phyloP scores from a whole-genome alignment of 306 rosid genomes.

The Benincasa hispida region DNA sequence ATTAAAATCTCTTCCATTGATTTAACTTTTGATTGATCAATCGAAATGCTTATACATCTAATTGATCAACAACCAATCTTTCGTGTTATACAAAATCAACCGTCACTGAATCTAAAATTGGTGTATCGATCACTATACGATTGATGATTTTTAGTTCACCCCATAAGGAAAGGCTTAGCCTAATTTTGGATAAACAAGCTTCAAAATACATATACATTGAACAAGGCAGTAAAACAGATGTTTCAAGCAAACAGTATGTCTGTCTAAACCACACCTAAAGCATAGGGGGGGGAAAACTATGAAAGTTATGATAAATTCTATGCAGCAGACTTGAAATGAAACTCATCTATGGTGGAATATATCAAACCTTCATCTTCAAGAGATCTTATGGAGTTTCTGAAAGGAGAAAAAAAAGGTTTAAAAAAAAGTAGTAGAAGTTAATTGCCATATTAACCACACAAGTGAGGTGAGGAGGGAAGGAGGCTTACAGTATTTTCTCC shows the following conservation, averaged over 20 bases:
- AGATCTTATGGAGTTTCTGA: conserved; percentile 57
- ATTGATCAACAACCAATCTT: not conserved
- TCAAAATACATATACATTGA: not conserved
- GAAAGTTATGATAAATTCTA: not conserved
- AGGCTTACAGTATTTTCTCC: conserved; percentile 58
- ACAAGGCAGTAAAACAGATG: not conserved
- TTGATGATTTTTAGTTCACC: not conserved
- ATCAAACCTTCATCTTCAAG: conserved; percentile 75
- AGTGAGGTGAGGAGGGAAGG: not conserved
- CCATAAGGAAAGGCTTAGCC: not conserved
- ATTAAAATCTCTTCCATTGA: not conserved
- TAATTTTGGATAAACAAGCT: not conserved
- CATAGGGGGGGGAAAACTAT: not conserved
- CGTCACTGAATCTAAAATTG: not conserved
- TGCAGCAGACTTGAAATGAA: conserved; percentile 71
- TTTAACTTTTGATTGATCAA: not conserved
- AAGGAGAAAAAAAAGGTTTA: not conserved
- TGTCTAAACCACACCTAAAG: not conserved
- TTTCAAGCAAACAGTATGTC: not conserved
- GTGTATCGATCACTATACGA: not conserved
- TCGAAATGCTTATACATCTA: not conserved
- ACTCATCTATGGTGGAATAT: conserved; percentile 84
- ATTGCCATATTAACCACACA: not conserved
- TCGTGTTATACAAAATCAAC: not conserved
- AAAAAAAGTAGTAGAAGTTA: not conserved